Evolutionary conservation across 805 yeast genomes (phyloP).

Genomic region (Yarrowia yakushimensis): DNA sequence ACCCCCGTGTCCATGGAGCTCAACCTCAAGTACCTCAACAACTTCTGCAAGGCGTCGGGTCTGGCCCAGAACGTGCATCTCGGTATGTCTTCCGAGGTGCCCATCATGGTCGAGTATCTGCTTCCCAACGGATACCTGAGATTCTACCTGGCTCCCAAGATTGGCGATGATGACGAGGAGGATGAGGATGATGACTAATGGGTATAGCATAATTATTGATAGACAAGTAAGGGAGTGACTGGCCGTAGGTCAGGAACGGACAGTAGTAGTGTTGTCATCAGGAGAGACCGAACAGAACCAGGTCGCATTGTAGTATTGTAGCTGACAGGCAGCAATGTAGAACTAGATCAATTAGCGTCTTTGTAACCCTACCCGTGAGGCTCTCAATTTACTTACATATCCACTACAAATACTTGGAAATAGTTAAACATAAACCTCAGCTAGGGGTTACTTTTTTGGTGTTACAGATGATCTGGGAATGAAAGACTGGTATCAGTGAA

Average conservation of each 20-base stretch:
- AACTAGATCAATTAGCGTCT: too few species aligned
- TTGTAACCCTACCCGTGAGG: too few species aligned
- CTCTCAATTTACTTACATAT: too few species aligned
- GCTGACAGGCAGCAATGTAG: too few species aligned
- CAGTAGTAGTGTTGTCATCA: neutral
- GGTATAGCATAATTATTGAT: neutral
- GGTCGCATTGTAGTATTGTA: too few species aligned
- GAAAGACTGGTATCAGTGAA: too few species aligned
- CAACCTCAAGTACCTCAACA: constrained; percentile 85
- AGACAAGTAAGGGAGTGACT: neutral
- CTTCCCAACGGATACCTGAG: constrained; percentile 89
- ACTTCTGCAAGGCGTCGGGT: constrained; percentile 86
- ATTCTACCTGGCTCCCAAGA: constrained; percentile 96
- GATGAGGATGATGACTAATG: constrained; percentile 17
- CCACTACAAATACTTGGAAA: too few species aligned
- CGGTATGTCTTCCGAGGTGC: constrained; percentile 84
- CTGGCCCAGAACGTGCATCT: constrained; percentile 74
- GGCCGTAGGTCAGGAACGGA: neutral
- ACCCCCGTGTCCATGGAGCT: constrained; percentile 86
- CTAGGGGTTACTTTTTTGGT: too few species aligned
- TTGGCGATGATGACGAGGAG: constrained; percentile 73
- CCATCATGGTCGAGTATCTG: constrained; percentile 90
- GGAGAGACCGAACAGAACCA: too few species aligned
- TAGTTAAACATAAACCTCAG: too few species aligned
- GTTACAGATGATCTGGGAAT: too few species aligned